These are phyloP conservation scores for Cyclotella sp. DNA, from an alignment of 108 stramenopile species.

Conservation along the genomic window DNA sequence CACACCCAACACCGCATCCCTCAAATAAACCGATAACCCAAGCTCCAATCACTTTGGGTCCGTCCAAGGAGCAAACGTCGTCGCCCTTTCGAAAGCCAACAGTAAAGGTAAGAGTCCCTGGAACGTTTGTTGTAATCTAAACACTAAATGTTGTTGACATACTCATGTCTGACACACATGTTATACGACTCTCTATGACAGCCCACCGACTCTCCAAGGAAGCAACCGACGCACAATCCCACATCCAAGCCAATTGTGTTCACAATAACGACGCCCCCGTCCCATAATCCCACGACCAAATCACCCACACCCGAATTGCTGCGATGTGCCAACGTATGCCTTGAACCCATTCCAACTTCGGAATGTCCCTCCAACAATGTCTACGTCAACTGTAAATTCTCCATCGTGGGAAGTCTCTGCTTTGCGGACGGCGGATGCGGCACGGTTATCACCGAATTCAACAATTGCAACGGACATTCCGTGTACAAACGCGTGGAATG, in stretches of 20 bases:
- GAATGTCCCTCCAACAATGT: slow-evolving; percentile 25
- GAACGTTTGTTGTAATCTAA: too few species aligned
- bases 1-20: slow-evolving; percentile 5
- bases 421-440: slow-evolving; percentile 38
- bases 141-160: too few species aligned
- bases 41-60: slow-evolving; percentile 12
- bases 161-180: too few species aligned
- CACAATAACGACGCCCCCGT: not conserved
- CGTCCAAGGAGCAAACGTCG: not conserved
- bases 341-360: slow-evolving; percentile 19
- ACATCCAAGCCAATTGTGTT: not conserved
- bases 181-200: too few species aligned
- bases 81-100: not conserved
- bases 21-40: slow-evolving; percentile 2
- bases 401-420: slow-evolving; percentile 28
- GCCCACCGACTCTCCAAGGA: too few species aligned
- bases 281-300: not conserved
- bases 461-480: slow-evolving; percentile 36
- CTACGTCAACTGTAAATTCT: slow-evolving; percentile 24
- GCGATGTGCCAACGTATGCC: slow-evolving; percentile 28
- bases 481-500: slow-evolving; percentile 35
- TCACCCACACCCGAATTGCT: slow-evolving; percentile 3
- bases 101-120: too few species aligned
- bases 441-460: slow-evolving; percentile 19
- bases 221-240: not conserved